Conservation (phyloP, 169 alveolate species). For the Amoebophrya sp. region DNA sequence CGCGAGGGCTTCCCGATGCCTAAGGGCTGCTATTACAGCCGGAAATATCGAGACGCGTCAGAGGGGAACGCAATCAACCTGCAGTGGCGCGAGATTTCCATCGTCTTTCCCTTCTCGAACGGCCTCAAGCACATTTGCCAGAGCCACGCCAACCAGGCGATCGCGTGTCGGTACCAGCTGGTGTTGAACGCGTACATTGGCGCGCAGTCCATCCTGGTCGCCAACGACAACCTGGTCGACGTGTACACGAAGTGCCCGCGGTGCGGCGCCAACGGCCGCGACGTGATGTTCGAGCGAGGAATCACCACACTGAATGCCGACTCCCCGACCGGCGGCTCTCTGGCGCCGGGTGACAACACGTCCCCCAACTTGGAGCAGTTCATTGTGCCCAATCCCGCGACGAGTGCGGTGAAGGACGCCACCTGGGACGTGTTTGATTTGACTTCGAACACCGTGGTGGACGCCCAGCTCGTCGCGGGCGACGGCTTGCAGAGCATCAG, state of each 20-base stretch:
- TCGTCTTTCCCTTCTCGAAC: slow-evolving; percentile 24
- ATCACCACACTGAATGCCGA: not conserved
- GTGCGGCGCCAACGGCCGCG: slow-evolving; percentile 15
- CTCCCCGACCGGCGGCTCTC: not conserved
- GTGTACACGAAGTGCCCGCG: slow-evolving; percentile 12
- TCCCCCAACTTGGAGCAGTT: not conserved
- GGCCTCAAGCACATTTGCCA: not conserved
- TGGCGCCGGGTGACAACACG: not conserved
- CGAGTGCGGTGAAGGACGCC: not conserved
- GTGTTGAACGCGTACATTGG: not conserved
- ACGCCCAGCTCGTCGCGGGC: slow-evolving; percentile 12
- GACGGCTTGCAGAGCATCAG: not conserved
- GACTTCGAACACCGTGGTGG: not conserved
- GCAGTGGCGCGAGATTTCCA: not conserved
- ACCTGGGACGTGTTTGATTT: not conserved
- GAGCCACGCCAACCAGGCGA: not conserved
- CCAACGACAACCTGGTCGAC: not conserved
- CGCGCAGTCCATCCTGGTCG: not conserved
- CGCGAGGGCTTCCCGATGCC: slow-evolving; percentile 1
- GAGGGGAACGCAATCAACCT: not conserved
- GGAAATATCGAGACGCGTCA: not conserved
- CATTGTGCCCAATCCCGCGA: not conserved
- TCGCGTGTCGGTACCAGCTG: not conserved
- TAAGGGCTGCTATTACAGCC: not conserved
- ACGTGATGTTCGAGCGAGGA: not conserved